Conservation (phyloP, 192 early-diverging fungal genomes). For the Phlyctochytrium bullatum region DNA sequence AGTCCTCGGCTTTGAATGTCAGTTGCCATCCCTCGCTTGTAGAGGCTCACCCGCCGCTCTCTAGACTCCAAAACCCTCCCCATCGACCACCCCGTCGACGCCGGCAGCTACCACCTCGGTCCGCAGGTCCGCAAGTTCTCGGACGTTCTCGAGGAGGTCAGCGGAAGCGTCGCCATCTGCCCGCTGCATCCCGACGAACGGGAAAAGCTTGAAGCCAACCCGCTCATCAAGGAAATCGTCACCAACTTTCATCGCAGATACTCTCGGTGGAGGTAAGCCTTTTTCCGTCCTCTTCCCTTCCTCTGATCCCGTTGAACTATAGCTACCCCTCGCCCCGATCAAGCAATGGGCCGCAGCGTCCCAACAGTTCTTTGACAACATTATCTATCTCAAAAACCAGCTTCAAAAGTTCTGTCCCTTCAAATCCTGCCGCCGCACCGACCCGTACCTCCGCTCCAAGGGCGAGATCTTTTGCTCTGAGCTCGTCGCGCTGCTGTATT, state of each 20-base stretch:
- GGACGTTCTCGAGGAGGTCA: slow-evolving; percentile 17
- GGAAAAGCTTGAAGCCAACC: not conserved
- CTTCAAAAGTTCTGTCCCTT: not conserved
- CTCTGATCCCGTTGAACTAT: not conserved
- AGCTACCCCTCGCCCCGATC: slow-evolving; percentile 16
- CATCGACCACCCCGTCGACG: slow-evolving; percentile 8
- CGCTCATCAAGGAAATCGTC: slow-evolving; percentile 16
- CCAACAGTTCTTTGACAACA: not conserved
- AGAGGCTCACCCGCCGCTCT: not conserved
- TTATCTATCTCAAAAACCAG: not conserved
- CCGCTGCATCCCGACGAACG: slow-evolving; percentile 6
- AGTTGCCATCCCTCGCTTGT: not conserved
- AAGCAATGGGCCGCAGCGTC: slow-evolving; percentile 7
- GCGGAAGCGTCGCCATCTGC: slow-evolving; percentile 26
- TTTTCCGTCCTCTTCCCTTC: slow-evolving; percentile 1
- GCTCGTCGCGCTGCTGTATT: slow-evolving; percentile 26
- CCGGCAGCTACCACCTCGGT: slow-evolving; percentile 23
- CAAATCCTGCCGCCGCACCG: not conserved
- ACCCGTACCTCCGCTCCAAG: slow-evolving; percentile 3
- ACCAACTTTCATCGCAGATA: slow-evolving; percentile 28
- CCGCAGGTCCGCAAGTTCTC: slow-evolving; percentile 27
- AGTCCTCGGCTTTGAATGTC: slow-evolving; percentile 22
- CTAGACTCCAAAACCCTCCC: slow-evolving; percentile 19
- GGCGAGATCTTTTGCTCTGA: slow-evolving; percentile 36
- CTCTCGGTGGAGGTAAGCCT: slow-evolving; percentile 1